Evolutionary conservation across 2,329 filamentous ascomycete genomes (phyloP).

Genomic region (Fusarium dimerum): DNA sequence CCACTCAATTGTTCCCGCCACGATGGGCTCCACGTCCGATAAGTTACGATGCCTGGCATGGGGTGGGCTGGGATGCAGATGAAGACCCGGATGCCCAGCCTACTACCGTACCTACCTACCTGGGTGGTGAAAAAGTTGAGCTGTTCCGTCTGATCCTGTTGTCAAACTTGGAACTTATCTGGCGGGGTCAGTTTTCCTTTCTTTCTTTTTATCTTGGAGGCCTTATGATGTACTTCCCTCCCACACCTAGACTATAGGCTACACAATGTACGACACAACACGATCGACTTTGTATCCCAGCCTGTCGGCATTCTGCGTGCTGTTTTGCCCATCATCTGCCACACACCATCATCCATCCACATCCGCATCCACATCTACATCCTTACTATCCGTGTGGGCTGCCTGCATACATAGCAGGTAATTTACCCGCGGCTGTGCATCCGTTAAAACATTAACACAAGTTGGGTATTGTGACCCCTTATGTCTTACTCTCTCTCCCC

Average conservation of each 20-base stretch:
- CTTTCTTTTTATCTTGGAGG: slow-evolving; percentile 6
- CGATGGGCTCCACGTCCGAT: slow-evolving; percentile 6
- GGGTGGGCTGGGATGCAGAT: slow-evolving; percentile 5
- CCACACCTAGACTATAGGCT: slow-evolving; percentile 2
- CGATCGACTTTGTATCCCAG: neutral
- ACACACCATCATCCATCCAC: slow-evolving; percentile 6
- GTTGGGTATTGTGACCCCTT: slow-evolving; percentile 25
- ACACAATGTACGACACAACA: neutral
- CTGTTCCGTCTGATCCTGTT: slow-evolving; percentile 12
- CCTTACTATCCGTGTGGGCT: slow-evolving; percentile 3
- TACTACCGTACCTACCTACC: neutral
- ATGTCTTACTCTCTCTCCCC: slow-evolving; percentile 24
- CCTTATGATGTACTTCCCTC: slow-evolving; percentile 14
- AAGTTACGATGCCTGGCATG: neutral
- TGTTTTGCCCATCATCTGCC: slow-evolving; percentile 23
- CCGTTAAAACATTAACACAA: slow-evolving; percentile 1
- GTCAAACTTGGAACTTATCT: slow-evolving; percentile 25
- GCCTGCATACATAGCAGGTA: slow-evolving; percentile 12
- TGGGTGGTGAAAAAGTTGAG: neutral
- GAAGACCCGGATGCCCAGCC: slow-evolving; percentile 23
- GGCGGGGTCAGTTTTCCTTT: neutral
- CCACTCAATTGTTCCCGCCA: slow-evolving; percentile 24
- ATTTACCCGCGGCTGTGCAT: slow-evolving; percentile 32
- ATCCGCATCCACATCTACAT: neutral
- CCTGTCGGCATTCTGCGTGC: slow-evolving; percentile 3